Evolutionary conservation across 2,329 filamentous ascomycete genomes (phyloP), one percentile per base, ranked within the genome.

Genomic region (Phaeosphaeriaceae sp.): DNA sequence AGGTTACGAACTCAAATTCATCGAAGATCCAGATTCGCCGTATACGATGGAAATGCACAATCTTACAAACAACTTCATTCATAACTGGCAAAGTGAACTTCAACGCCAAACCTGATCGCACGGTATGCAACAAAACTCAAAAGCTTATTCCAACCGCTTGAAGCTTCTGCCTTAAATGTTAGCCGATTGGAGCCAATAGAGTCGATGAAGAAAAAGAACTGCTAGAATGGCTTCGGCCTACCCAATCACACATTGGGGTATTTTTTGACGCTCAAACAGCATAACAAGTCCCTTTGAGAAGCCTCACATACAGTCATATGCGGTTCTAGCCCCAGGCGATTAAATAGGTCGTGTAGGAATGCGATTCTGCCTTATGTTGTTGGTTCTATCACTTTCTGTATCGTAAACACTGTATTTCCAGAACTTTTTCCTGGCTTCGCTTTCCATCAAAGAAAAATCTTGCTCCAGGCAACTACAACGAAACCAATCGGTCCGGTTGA

Each of bases 31-130:
- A 2, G 41, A 67, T 15, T 65, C 63, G 3, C 26, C 48, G 3
- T 56, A 54, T 18, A 67, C 70, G 1, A 46, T 55, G 32, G 69
- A 73, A 46, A 61, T 72, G 64, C 52, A 59, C 7, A 50, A 58
- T 7, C 50, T 72, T 6, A 72, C 70, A 1, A 56, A 53, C 17
- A 54, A 41, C n/a, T 70, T 68, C 28, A 64, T 70, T 8, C 36
- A 52, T 17, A 66, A 53, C 9, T 73, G 70, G 70, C 62, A 71
- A 32, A 58, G 48, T 1, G 55, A 34, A 34, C 32, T 34, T n/a
- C 32, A 34, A 15, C 32, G 7, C n/a, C n/a, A 34, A 15, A 9
- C 17, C 12, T 15, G 9, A 15, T 17, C 32, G 12, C 9, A 15
- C n/a, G 32, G 32, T n/a, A 17, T 17, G 16, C 2, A 11, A 34